Percentiles rank a stretch among this genome's conserved stretches.
Conservation (phyloP, 2,329 filamentous ascomycete species). For the Penicillium sp. region DNA sequence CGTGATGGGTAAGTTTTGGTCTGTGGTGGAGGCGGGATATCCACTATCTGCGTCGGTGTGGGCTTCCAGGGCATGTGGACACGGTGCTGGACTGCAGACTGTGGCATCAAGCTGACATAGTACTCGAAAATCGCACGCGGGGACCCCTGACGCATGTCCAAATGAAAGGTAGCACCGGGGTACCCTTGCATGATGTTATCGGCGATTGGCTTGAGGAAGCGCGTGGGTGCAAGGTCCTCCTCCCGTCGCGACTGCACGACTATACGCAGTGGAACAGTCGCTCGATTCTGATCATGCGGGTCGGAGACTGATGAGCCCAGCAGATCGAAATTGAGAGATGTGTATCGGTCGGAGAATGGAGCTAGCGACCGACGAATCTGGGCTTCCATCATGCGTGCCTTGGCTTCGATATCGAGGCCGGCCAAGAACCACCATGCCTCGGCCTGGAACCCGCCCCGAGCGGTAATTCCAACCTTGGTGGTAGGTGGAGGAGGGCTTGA, state of each 20-base stretch:
- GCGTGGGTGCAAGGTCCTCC: slow-evolving; percentile 34
- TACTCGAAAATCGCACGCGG: slow-evolving; percentile 38
- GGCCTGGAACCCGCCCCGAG: slow-evolving; percentile 50
- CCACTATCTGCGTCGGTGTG: slow-evolving; percentile 18
- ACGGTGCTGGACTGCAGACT: slow-evolving; percentile 25
- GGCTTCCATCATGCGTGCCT: slow-evolving; percentile 48
- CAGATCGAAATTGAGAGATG: slow-evolving; percentile 34
- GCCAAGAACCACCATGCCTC: slow-evolving; percentile 49
- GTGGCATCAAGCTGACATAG: slow-evolving; percentile 31
- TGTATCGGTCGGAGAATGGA: slow-evolving; percentile 34
- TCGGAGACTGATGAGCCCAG: slow-evolving; percentile 33
- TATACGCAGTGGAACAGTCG: slow-evolving; percentile 45
- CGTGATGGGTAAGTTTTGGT: slow-evolving; percentile 23
- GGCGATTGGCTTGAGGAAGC: slow-evolving; percentile 39
- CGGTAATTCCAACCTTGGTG: slow-evolving; percentile 54
- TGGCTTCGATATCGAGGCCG: slow-evolving; percentile 48
- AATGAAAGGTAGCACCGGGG: slow-evolving; percentile 37
- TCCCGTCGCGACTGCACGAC: slow-evolving; percentile 49
- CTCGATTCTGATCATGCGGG: slow-evolving; percentile 44
- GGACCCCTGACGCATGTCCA: slow-evolving; percentile 37
- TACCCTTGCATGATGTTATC: slow-evolving; percentile 46
- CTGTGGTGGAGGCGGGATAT: slow-evolving; percentile 22
- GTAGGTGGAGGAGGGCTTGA: slow-evolving; percentile 50
- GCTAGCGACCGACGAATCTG: slow-evolving; percentile 45
- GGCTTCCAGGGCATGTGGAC: slow-evolving; percentile 30